A percentile compares a stretch with the other conserved stretches of the same genome.
Conservation (phyloP, 2,329 filamentous ascomycete genomes). For the Leptodontidium sp. region DNA sequence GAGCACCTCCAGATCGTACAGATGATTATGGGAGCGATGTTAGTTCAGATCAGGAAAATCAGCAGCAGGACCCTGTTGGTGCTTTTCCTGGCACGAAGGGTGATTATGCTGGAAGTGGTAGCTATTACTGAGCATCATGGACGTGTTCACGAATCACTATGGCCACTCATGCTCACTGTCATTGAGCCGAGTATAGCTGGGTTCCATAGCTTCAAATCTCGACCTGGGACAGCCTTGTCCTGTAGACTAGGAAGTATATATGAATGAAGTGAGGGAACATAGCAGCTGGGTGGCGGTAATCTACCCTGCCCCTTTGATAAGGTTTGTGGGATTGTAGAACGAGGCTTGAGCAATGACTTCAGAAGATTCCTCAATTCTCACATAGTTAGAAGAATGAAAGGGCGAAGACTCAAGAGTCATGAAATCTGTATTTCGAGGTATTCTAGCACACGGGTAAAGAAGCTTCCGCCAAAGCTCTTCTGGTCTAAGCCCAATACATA, state of each 20-base stretch:
- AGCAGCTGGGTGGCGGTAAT: too few species aligned
- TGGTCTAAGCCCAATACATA: neutral
- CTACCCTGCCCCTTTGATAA: too few species aligned
- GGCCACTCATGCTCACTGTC: neutral
- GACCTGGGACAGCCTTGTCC: too few species aligned
- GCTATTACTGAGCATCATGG: slow-evolving; percentile 40
- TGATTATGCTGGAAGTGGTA: slow-evolving; percentile 49
- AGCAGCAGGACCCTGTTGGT: slow-evolving; percentile 50
- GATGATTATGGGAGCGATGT: slow-evolving; percentile 53
- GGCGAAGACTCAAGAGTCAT: neutral
- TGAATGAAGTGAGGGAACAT: too few species aligned
- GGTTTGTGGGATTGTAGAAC: neutral
- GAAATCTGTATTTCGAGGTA: slow-evolving; percentile 7
- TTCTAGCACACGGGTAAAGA: neutral
- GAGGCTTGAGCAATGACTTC: neutral
- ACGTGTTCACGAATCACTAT: neutral
- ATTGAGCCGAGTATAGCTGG: too few species aligned
- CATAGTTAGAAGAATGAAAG: neutral
- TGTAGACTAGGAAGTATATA: too few species aligned
- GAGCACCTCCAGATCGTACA: slow-evolving; percentile 57
- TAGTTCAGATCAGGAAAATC: slow-evolving; percentile 53
- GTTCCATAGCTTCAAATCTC: too few species aligned
- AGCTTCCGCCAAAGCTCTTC: neutral
- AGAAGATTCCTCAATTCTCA: neutral
- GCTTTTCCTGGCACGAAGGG: slow-evolving; percentile 58